Percentiles rank a stretch among this genome's conserved stretches.
Evolutionary conservation across 805 yeast genomes (phyloP).

Genomic region (Starmerella powellii): DNA sequence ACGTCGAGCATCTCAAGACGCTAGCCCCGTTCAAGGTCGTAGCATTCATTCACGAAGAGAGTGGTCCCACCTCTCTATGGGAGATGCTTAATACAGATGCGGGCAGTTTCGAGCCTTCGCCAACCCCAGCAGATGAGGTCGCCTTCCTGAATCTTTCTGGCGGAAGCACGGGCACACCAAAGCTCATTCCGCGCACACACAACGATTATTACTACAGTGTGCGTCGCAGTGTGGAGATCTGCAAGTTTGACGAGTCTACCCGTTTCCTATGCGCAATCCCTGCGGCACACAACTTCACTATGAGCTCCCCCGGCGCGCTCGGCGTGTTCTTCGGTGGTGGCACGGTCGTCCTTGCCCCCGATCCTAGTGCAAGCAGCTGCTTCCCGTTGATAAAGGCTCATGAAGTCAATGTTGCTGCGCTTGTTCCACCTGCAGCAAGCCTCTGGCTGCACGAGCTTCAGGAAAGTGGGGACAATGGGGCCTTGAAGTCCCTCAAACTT

Average conservation of each 20-base stretch:
- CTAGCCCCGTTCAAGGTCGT: background rate
- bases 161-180: constrained; percentile 16
- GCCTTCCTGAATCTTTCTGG: constrained; percentile 17
- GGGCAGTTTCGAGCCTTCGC: background rate
- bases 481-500: constrained; percentile 7
- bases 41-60: constrained; percentile 1
- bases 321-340: constrained; percentile 15
- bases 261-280: constrained; percentile 13
- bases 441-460: constrained; percentile 15
- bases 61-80: background rate
- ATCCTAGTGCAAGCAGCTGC: constrained; percentile 12
- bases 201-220: constrained; percentile 17
- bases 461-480: background rate
- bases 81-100: background rate
- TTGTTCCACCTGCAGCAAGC: constrained; percentile 17
- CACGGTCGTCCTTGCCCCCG: constrained; percentile 10
- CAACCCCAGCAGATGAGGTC: constrained; percentile 12
- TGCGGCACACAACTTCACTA: constrained; percentile 16
- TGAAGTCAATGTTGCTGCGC: constrained; percentile 12
- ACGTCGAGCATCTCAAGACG: constrained; percentile 3
- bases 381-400: constrained; percentile 13
- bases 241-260: constrained; percentile 5
- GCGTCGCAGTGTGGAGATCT: constrained; percentile 11
- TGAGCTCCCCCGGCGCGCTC: constrained; percentile 17
- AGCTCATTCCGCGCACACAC: constrained; percentile 18